phyloP scores from a whole-genome alignment of 352 stramenopile species.

The Blastocystis sp. region DNA sequence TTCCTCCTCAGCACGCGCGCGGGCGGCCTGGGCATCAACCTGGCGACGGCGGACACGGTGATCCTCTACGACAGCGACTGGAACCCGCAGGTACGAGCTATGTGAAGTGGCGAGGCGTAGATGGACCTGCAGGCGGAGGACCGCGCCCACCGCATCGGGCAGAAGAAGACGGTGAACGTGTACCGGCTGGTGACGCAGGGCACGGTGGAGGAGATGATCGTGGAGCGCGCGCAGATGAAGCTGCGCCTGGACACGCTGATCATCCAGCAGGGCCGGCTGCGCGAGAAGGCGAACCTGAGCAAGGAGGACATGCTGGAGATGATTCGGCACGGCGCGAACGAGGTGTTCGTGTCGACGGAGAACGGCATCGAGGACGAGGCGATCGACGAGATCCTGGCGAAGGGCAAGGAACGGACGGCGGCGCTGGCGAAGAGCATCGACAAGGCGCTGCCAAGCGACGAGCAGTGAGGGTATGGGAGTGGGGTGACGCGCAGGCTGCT shows the following conservation, averaged over 20 bases:
- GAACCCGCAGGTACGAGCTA: conserved; percentile 74
- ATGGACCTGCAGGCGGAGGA: conserved; percentile 79
- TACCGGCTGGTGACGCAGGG: conserved; percentile 87
- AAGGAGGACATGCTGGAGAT: conserved; percentile 92
- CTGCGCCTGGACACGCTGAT: conserved; percentile 85
- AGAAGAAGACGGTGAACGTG: conserved; percentile 83
- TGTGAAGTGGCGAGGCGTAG: conserved; percentile 80
- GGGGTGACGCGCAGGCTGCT: conserved; percentile 2
- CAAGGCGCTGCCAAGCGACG: conserved; percentile 72
- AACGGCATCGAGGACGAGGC: conserved; percentile 92
- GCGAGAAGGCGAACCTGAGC: conserved; percentile 84
- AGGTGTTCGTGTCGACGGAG: conserved; percentile 92
- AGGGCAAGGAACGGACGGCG: conserved; percentile 76
- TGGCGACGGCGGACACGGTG: conserved; percentile 81
- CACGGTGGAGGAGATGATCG: conserved; percentile 89
- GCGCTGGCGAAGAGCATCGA: conserved; percentile 77
- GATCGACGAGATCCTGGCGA: conserved; percentile 92
- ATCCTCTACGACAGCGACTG: conserved; percentile 82
- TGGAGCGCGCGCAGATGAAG: conserved; percentile 84
- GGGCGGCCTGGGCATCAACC: conserved; percentile 94
- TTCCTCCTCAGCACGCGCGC: conserved; percentile 94
- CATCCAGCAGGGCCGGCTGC: conserved; percentile 80
- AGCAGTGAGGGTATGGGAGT: conserved; percentile 59
- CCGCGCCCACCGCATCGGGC: conserved; percentile 83
- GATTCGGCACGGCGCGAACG: conserved; percentile 88